phyloP scores from a whole-genome alignment of 2,329 filamentous ascomycete species.

The Pseudocercospora vitis region DNA sequence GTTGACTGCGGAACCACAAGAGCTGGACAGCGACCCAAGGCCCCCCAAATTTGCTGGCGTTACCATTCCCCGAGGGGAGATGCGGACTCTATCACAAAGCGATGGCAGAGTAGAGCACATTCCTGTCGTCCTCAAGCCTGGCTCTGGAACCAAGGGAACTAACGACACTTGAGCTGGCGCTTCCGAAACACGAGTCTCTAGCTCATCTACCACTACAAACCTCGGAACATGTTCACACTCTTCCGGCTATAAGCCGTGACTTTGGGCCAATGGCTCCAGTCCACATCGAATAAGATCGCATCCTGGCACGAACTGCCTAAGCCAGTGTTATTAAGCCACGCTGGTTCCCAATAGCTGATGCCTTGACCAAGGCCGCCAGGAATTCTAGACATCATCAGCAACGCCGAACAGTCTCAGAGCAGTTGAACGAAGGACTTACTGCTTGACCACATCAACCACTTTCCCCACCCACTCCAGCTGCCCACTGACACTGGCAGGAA shows the following conservation, averaged over 20 bases:
- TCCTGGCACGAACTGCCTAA: constrained; percentile 35
- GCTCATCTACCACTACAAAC: too few species aligned
- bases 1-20: constrained; percentile 16
- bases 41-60: constrained; percentile 15
- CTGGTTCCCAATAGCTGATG: constrained; percentile 37
- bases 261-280: constrained; percentile 33
- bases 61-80: constrained; percentile 11
- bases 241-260: constrained; percentile 30
- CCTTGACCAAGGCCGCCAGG: constrained; percentile 36
- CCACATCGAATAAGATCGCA: constrained; percentile 33
- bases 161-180: background rate
- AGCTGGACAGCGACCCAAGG: constrained; percentile 14
- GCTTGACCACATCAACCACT: constrained; percentile 33
- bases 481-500: constrained; percentile 30
- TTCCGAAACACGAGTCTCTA: background rate
- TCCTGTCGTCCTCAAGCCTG: background rate
- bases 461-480: constrained; percentile 35
- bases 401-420: background rate
- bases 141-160: background rate
- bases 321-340: constrained; percentile 37
- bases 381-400: constrained; percentile 16
- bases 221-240: constrained; percentile 33
- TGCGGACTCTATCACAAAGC: constrained; percentile 7
- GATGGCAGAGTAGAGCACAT: background rate
- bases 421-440: constrained; percentile 1